Conservation (phyloP, 306 rosid species). For the Pterocarpus macrocarpus region DNA sequence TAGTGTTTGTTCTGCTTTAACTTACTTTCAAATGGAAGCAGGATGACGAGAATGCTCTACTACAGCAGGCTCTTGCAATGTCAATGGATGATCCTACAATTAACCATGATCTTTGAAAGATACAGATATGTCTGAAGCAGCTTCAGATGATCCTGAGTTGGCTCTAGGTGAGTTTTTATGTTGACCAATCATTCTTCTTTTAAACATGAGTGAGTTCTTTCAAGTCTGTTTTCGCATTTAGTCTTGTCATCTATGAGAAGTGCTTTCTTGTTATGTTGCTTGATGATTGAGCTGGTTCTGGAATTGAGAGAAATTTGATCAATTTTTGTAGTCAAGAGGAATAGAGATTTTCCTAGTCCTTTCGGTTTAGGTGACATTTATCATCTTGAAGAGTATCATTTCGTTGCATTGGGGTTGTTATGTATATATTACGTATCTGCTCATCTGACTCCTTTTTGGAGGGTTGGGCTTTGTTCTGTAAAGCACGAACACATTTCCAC, state of each 20-base stretch:
- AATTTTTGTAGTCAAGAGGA: constrained; percentile 18
- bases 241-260: constrained; percentile 20
- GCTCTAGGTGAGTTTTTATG: constrained; percentile 77
- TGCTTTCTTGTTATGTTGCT: constrained; percentile 23
- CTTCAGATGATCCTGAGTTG: constrained; percentile 85
- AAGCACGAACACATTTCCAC: not conserved
- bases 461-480: not conserved
- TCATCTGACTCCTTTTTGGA: constrained; percentile 14
- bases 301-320: constrained; percentile 1
- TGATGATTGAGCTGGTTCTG: constrained; percentile 32
- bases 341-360: constrained; percentile 8
- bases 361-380: constrained; percentile 25
- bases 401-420: too few relatives aligned
- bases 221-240: not conserved
- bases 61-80: constrained; percentile 99
- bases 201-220: constrained; percentile 12
- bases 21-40: constrained; percentile 43
- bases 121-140: constrained; percentile 86
- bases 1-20: constrained; percentile 17
- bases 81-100: constrained; percentile 91
- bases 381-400: not conserved
- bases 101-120: constrained; percentile 72
- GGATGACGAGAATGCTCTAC: constrained; percentile 86
- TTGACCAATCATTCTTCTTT: constrained; percentile 19
- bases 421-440: too few relatives aligned